These are phyloP conservation scores for Adenanthera pavonina DNA, from an alignment of 306 rosid genomes.

Conservation along the genomic window DNA sequence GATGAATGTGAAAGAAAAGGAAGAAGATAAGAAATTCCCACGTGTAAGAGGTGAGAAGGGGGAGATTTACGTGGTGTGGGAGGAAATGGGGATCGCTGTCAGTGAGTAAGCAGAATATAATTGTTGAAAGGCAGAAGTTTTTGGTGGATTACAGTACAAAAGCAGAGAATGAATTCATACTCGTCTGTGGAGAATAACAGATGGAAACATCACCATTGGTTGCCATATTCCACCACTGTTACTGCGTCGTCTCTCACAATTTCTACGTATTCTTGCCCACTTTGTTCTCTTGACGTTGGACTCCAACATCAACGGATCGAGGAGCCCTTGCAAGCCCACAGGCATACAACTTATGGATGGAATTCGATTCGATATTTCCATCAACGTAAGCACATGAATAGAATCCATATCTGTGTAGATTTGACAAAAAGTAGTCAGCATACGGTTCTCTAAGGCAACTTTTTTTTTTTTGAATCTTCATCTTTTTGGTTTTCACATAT, in stretches of 20 bases:
- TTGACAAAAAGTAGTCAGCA: slow-evolving; percentile 24
- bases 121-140: background rate
- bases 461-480: slow-evolving; percentile 31
- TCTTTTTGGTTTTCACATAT: background rate
- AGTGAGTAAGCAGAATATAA: slow-evolving; percentile 20
- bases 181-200: slow-evolving; percentile 23
- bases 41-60: background rate
- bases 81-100: slow-evolving; percentile 27
- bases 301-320: slow-evolving; percentile 22
- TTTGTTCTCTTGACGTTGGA: slow-evolving; percentile 26
- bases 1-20: background rate
- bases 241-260: background rate
- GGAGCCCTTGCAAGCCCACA: background rate
- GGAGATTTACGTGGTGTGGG: slow-evolving; percentile 6
- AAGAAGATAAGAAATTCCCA: background rate
- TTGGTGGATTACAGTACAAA: background rate
- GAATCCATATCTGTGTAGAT: slow-evolving; percentile 33
- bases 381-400: slow-evolving; percentile 33
- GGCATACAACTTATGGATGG: slow-evolving; percentile 26
- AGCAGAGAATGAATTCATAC: slow-evolving; percentile 18
- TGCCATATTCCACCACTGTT: slow-evolving; percentile 8
- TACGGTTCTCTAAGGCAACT: slow-evolving; percentile 38
- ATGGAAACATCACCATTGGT: background rate
- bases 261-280: background rate
- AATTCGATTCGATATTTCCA: slow-evolving; percentile 35